Conservation (phyloP, 768 basidiomycete genomes). For the Stropharia rugosoannulata region DNA sequence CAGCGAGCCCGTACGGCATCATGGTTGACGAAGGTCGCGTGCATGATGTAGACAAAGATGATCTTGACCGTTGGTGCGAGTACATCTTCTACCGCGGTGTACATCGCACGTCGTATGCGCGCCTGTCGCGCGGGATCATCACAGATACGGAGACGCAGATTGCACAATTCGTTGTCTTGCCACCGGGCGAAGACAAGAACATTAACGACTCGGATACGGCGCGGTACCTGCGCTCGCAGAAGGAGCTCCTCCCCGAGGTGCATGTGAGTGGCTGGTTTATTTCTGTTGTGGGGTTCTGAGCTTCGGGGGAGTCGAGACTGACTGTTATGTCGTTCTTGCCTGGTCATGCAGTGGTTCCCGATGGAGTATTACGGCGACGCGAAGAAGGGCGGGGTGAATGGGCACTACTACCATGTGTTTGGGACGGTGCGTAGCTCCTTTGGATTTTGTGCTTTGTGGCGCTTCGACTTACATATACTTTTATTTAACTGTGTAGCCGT, state of each 20-base stretch:
- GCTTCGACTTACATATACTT: background rate
- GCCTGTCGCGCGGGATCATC: constrained; percentile 78
- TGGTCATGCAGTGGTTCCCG: constrained; percentile 67
- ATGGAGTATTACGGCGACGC: constrained; percentile 64
- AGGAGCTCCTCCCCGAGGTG: constrained; percentile 62
- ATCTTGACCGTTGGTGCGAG: constrained; percentile 83
- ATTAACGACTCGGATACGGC: constrained; percentile 60
- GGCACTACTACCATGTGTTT: constrained; percentile 80
- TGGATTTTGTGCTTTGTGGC: background rate
- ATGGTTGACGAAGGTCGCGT: constrained; percentile 76
- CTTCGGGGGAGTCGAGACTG: background rate
- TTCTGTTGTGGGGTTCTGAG: background rate
- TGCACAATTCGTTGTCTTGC: constrained; percentile 79
- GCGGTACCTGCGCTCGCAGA: constrained; percentile 64
- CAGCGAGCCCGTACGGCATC: constrained; percentile 76
- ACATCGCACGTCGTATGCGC: constrained; percentile 78
- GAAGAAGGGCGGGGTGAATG: constrained; percentile 55
- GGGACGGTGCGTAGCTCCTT: constrained; percentile 47
- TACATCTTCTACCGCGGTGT: constrained; percentile 85
- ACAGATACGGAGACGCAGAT: constrained; percentile 92
- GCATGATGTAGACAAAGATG: constrained; percentile 76
- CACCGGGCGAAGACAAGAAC: constrained; percentile 43
- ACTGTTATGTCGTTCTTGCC: background rate
- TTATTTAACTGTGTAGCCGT: background rate
- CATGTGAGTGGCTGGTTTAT: constrained; percentile 44